Base-by-base conservation (phyloP, 768 basidiomycete genomes). In the Clavulina sp. region DNA sequence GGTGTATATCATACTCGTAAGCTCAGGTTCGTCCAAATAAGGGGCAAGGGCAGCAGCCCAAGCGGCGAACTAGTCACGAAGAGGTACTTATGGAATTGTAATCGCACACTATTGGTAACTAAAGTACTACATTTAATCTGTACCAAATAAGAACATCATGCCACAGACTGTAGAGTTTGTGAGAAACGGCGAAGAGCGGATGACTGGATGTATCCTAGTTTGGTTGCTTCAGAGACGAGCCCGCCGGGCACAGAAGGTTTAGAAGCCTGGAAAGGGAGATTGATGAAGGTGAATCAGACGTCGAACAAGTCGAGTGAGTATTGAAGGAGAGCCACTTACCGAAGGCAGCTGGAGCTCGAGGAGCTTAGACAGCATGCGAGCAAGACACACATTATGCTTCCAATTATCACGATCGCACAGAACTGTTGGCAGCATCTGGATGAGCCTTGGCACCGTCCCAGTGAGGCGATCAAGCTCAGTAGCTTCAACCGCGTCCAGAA, bases 341-440 rank as follows among this genome's bases (percentile, higher is more conserved):
- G 40, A 19, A 24, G 19, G 19, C 19, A 38, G 26, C 16, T 13
- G 24, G 21, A 73, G 66, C 19, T 65, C 64, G 36, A 81, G 70
- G 53, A 88, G 60, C n/a, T 71, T 69, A 2, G 73, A 68, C 44
- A 78, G 73, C 81, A 88, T 87, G 58, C 78, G 77, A 26, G 80
- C 73, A 43, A 84, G 60, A 3, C 84, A 83, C 6, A 80, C 80
- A 51, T 67, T 73, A 63, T 84, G 81, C 49, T 80, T 69, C n/a
- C 70, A 63, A 57, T 86, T 77, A 36, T 65, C 64, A 24, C 69
- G 66, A 48, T 80, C 70, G 51, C 67, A 69, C 28, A 86, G 65
- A 3, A 84, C 69, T 55, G 83, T 79, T 0, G 86, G 84, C 1
- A 88, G 66, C 28, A 78, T 64, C 3, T 70, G 70, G 51, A 89